These are phyloP conservation scores for Apophysomyces ossiformis DNA, from an alignment of 371 early-diverging fungal species.

Conservation along the genomic window DNA sequence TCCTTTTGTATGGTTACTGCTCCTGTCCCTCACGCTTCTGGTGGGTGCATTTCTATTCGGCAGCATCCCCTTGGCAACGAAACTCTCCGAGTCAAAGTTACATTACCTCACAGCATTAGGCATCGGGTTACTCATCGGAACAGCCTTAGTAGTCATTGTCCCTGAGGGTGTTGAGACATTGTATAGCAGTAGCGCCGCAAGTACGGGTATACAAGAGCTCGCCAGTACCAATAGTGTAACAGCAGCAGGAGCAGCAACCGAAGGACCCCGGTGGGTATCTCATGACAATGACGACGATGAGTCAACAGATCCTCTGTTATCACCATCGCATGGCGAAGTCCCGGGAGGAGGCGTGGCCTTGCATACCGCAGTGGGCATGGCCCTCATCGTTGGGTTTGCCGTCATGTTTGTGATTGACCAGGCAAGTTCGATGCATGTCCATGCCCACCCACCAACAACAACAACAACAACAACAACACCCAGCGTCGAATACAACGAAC, in stretches of 20 bases:
- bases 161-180: conserved; percentile 95
- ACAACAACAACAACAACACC: conserved; percentile 4
- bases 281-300: conserved; percentile 25
- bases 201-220: not conserved
- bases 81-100: conserved; percentile 75
- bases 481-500: conserved; percentile 22
- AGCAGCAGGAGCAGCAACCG: conserved; percentile 2
- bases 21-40: conserved; percentile 82
- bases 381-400: conserved; percentile 83
- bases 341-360: conserved; percentile 39
- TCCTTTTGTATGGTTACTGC: conserved; percentile 70
- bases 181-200: conserved; percentile 41
- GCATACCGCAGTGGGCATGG: conserved; percentile 78
- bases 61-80: conserved; percentile 81
- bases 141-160: conserved; percentile 86
- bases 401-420: conserved; percentile 92
- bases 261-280: not conserved
- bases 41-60: conserved; percentile 88
- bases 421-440: conserved; percentile 61
- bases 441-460: conserved; percentile 29
- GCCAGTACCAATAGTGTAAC: not conserved
- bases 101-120: conserved; percentile 85
- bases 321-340: conserved; percentile 12
- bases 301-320: not conserved
- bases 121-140: conserved; percentile 89